Evolutionary conservation across 2,329 filamentous ascomycete genomes (phyloP).

Genomic region (Purpureocillium lavendulum): DNA sequence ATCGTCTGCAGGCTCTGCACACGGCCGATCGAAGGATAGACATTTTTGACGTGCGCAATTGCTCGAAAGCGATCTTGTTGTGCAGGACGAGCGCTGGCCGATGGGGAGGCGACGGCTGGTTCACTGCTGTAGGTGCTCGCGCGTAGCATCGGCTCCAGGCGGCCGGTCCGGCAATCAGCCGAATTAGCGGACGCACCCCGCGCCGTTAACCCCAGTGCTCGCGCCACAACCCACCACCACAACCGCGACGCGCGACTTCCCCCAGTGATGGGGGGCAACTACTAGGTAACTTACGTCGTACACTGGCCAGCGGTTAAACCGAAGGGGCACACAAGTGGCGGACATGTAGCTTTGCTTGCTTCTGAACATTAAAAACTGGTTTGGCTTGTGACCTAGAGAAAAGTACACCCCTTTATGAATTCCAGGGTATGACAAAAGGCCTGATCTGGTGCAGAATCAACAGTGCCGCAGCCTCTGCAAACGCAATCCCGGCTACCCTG

Average conservation of each 20-base stretch:
- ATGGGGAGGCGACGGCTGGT: background rate
- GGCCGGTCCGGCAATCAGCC: constrained; percentile 9
- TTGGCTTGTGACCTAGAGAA: constrained; percentile 28
- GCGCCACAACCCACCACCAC: background rate
- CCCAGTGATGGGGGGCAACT: no score
- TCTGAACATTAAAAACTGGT: constrained; percentile 28
- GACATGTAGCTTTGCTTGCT: constrained; percentile 9
- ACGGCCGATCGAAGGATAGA: constrained; percentile 25
- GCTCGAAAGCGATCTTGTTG: constrained; percentile 4
- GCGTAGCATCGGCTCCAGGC: constrained; percentile 20
- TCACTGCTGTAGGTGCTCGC: constrained; percentile 5
- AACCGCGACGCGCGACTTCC: no score
- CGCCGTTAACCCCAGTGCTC: background rate
- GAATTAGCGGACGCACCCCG: background rate
- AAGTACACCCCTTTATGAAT: constrained; percentile 21
- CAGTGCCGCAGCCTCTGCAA: constrained; percentile 9
- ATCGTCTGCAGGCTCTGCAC: constrained; percentile 29
- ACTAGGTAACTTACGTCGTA: no score
- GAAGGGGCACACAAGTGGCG: constrained; percentile 2
- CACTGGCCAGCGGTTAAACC: background rate
- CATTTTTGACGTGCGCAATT: constrained; percentile 16
- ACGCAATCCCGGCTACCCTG: constrained; percentile 6
- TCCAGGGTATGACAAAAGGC: constrained; percentile 19
- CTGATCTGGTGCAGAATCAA: constrained; percentile 12
- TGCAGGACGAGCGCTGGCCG: constrained; percentile 1